Conservation (phyloP, 2,329 filamentous ascomycete species). For the Gyromitra esculenta region DNA sequence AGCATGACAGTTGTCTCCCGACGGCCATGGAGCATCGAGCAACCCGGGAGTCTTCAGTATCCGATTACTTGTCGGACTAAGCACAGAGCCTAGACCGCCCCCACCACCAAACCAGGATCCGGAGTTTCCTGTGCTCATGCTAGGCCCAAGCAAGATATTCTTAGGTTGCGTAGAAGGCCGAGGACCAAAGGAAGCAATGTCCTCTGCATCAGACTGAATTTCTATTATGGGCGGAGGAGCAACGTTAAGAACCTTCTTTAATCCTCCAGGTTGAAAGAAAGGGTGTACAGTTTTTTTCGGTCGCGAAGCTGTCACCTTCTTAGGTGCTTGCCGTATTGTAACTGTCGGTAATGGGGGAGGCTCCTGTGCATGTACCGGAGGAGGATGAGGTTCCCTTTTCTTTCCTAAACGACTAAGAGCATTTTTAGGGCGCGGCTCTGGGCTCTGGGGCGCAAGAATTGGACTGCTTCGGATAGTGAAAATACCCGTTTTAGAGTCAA, state of each 20-base stretch:
- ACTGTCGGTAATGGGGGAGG: slow-evolving; percentile 23
- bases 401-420: slow-evolving; percentile 43
- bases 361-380: background rate
- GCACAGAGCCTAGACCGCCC: background rate
- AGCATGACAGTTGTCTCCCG: slow-evolving; percentile 71
- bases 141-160: background rate
- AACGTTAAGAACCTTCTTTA: slow-evolving; percentile 43
- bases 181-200: background rate
- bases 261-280: slow-evolving; percentile 52
- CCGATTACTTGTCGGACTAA: slow-evolving; percentile 54
- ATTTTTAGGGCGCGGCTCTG: slow-evolving; percentile 20
- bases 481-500: slow-evolving; percentile 37
- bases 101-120: slow-evolving; percentile 12
- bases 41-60: slow-evolving; percentile 72
- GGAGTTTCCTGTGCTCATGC: background rate
- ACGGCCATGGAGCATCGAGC: slow-evolving; percentile 76
- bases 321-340: slow-evolving; percentile 56
- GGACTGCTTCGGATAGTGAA: slow-evolving; percentile 44
- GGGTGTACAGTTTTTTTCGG: slow-evolving; percentile 36
- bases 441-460: slow-evolving; percentile 34
- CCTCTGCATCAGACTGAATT: slow-evolving; percentile 43
- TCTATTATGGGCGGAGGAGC: slow-evolving; percentile 55
- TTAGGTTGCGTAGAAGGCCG: background rate
- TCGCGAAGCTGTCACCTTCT: slow-evolving; percentile 56
- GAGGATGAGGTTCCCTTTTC: slow-evolving; percentile 38